These are phyloP conservation scores for Carpinus fangiana DNA, from an alignment of 306 rosid species.

Conservation along the genomic window DNA sequence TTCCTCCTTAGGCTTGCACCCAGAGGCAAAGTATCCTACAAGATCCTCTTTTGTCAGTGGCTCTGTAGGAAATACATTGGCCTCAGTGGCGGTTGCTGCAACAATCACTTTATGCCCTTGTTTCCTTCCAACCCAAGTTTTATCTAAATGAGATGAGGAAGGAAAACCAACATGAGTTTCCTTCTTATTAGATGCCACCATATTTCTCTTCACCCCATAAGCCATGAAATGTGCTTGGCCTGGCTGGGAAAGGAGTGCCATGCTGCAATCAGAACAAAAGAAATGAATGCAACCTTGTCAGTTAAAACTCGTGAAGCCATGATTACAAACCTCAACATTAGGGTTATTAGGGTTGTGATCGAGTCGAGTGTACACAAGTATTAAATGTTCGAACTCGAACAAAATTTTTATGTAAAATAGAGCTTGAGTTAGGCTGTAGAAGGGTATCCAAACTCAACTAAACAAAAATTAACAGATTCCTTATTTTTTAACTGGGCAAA, in stretches of 20 bases:
- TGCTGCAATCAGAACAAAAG: constrained; percentile 26
- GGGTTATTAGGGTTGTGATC: too few species aligned
- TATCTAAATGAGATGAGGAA: not conserved
- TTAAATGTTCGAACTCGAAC: too few species aligned
- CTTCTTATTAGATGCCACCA: constrained; percentile 38
- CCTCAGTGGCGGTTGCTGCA: constrained; percentile 88
- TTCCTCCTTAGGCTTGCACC: constrained; percentile 61
- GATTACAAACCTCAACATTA: too few species aligned
- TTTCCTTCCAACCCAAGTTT: constrained; percentile 14
- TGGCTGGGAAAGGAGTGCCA: constrained; percentile 54
- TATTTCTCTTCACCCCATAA: not conserved
- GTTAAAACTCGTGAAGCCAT: too few species aligned
- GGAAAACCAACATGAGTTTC: constrained; percentile 40
- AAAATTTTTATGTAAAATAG: too few species aligned
- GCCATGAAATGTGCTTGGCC: constrained; percentile 29
- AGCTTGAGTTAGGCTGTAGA: too few species aligned
- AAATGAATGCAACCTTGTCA: not conserved
- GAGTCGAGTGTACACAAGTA: too few species aligned
- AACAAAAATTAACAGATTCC: too few species aligned
- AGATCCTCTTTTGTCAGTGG: constrained; percentile 87
- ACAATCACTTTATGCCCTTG: constrained; percentile 47
- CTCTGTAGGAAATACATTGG: constrained; percentile 57
- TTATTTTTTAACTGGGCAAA: too few species aligned
- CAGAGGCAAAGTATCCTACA: constrained; percentile 72
- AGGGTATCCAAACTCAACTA: too few species aligned